phyloP scores from a whole-genome alignment of 805 yeast species.

The Schizosaccharomyces octosporus region DNA sequence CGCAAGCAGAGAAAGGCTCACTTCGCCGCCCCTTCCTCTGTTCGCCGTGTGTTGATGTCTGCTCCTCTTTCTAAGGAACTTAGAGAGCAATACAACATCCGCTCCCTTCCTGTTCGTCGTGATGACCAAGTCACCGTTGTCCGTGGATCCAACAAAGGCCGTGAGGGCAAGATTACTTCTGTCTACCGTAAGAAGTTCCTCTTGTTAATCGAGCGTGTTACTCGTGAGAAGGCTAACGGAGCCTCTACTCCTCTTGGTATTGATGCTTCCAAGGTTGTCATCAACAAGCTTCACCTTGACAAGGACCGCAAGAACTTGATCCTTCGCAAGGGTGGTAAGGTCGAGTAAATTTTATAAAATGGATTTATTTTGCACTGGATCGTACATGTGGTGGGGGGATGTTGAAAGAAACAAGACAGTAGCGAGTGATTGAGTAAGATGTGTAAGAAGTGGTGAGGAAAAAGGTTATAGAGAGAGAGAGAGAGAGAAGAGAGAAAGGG shows the following conservation, averaged over 20 bases:
- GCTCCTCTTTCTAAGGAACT: constrained; percentile 98
- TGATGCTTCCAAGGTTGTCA: constrained; percentile 96
- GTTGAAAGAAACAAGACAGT: not conserved
- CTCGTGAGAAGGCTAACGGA: constrained; percentile 95
- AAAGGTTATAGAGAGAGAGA: too few species aligned
- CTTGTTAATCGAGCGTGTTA: constrained; percentile 87
- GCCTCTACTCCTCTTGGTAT: constrained; percentile 91
- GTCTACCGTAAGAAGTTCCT: constrained; percentile 97
- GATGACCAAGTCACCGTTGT: constrained; percentile 87
- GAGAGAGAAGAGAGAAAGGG: too few species aligned
- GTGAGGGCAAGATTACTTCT: constrained; percentile 91
- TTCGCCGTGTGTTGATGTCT: constrained; percentile 80
- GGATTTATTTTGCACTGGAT: not conserved
- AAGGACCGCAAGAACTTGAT: constrained; percentile 45
- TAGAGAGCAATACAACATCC: constrained; percentile 82
- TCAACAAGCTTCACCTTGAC: constrained; percentile 94
- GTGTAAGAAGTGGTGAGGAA: not conserved
- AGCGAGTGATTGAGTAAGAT: too few species aligned
- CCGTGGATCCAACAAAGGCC: constrained; percentile 98
- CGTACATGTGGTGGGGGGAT: not conserved
- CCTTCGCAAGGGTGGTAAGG: constrained; percentile 85
- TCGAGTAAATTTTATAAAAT: constrained; percentile 26
- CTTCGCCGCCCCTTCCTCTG: constrained; percentile 92
- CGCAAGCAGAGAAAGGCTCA: constrained; percentile 99
- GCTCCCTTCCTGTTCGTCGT: constrained; percentile 89